Evolutionary conservation across 805 yeast genomes (phyloP), one percentile per base, ranked within the genome.

Genomic region (Candida insectalens): DNA sequence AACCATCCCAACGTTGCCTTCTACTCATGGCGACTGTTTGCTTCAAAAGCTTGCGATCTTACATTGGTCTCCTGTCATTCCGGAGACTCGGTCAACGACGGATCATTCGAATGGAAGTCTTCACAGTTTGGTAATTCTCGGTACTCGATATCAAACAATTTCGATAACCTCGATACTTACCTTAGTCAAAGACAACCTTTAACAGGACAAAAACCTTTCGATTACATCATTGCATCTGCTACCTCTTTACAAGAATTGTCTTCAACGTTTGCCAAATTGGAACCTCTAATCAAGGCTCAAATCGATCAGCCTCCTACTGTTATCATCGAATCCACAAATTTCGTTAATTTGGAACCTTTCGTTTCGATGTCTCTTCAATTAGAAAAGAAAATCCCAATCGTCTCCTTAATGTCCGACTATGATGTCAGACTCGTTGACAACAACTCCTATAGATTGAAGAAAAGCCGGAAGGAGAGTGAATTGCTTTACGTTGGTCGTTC

Each of bases 271-370:
- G 37, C 60, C 3, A 55, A 59, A 27, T 44, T 72, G 29, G 44
- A 57, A 5, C 51, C 63, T 1, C 39, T 65, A 18, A 41, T 71
- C 25, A 57, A 56, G 32, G 19, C 29, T 12, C 55, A 53, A 35
- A 14, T 46, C 4, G 18, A n/a, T 12, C 8, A 13, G 12, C 52
- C 51, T 40, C 67, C 85, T 18, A 59, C 75, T 22, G 57, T 82
- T 3, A 58, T 81, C 18, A 58, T 82, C 25, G 94, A 82, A 55
- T 69, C 77, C 32, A 73, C 84, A 2, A 83, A 84, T 4, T 81
- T 71, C 49, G 71, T 82, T 36, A 78, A 78, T 51, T 53, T 82
- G 34, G 89, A 82, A 51, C 81, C 83, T 6, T 80, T 80, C 49
- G 67, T 43, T 26, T 63, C 60, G 42, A 59, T 71, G 52, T 56